These are phyloP conservation scores for Pharnaceum exiguum DNA, from an alignment of 148 eudicot genomes.

Conservation along the genomic window DNA sequence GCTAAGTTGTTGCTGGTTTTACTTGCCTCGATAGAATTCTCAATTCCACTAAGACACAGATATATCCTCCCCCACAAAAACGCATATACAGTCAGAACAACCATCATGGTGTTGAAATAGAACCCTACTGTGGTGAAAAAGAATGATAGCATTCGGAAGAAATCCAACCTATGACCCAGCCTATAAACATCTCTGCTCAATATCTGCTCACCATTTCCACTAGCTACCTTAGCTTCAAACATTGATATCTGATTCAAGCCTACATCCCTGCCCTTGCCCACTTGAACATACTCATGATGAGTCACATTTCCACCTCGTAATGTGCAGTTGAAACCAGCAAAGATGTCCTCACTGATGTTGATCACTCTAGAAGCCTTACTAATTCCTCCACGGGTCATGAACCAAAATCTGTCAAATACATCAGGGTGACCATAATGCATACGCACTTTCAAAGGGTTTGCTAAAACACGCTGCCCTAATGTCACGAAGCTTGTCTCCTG, in stretches of 20 bases:
- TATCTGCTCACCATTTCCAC: conserved; percentile 94
- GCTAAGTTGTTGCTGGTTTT: conserved; percentile 57
- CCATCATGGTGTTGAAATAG: conserved; percentile 78
- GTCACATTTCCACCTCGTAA: conserved; percentile 92
- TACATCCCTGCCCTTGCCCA: conserved; percentile 97
- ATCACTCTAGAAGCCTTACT: conserved; percentile 93
- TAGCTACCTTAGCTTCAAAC: conserved; percentile 98
- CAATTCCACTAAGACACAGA: conserved; percentile 89
- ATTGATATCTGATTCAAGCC: conserved; percentile 92
- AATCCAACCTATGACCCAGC: conserved; percentile 88
- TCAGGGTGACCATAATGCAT: conserved; percentile 99
- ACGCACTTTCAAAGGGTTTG: conserved; percentile 86
- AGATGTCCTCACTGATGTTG: conserved; percentile 93
- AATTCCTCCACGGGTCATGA: conserved; percentile 79
- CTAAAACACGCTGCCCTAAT: conserved; percentile 89
- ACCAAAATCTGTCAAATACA: conserved; percentile 91
- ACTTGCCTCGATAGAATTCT: conserved; percentile 29
- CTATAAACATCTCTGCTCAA: conserved; percentile 92
- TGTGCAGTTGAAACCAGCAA: conserved; percentile 92
- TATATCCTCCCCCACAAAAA: conserved; percentile 94
- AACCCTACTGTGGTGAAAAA: conserved; percentile 83
- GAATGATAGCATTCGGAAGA: conserved; percentile 93
- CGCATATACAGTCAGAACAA: conserved; percentile 62
- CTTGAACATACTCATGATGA: conserved; percentile 93
- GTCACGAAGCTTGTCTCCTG: conserved; percentile 94